Evolutionary conservation across 78 protist genomes (phyloP), one percentile per base, ranked within the genome.

Genomic region (Dictyostelium firmibasis): DNA sequence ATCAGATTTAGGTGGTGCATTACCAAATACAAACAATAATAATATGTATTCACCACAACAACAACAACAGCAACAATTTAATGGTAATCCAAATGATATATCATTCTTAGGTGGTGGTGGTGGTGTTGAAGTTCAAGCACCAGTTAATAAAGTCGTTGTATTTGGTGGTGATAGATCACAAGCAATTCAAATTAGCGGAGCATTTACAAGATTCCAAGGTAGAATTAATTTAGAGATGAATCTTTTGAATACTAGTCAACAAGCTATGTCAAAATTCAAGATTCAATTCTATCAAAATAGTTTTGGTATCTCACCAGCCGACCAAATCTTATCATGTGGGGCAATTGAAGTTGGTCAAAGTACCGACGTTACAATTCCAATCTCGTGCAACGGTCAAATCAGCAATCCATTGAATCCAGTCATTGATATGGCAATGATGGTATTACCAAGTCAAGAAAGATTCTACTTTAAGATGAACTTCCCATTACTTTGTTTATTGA

Each of bases 281-380:
- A 77, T 93, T 62, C 96, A 93, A 82, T 93, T 93, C 86, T 86
- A 85, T 62, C 91, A 93, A 60, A 93, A 93, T 74, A 38, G 85
- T 60, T 93, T 93, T 60, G 96, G 96, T 72, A 44, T 93, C 27
- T 43, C 96, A 27, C 96, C 96, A 69, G 77, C 81, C 20, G 93
- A 89, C 10, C 74, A 85, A 18, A 89, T 89, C 57, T 85, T 89
- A 11, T 33, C 74, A n/a, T 89, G 94, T 70, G 84, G 84, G 13
- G 18, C 86, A 27, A 69, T 89, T 31, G 94, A 89, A n/a, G 50
- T 35, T 10, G 82, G 82, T 25, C 87, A 78, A 81, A 43, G 47
- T 2, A 60, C 60, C 6, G 94, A 89, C 44, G 84, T 89, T 0
- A 79, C 94, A 2, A 70, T 89, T 33, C 94, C 87, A 83, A 78